These are phyloP conservation scores for Saccharomycopsis fodiens DNA, from an alignment of 805 yeast genomes.

Conservation along the genomic window DNA sequence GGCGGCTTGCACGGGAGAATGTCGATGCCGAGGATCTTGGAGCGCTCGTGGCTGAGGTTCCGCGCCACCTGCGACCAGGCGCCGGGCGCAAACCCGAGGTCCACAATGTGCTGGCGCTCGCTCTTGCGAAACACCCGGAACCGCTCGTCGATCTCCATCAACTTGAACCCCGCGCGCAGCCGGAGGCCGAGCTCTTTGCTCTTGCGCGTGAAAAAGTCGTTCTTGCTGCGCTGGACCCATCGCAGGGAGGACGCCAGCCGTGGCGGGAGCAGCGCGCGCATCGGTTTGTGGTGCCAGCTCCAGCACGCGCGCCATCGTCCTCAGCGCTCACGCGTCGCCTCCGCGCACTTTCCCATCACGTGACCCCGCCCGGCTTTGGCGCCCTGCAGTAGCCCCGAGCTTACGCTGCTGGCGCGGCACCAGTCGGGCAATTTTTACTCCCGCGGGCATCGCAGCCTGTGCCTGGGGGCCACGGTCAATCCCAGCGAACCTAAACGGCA, in stretches of 20 bases:
- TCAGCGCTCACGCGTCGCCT: neutral
- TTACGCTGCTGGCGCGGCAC: too few relatives aligned
- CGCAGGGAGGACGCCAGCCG: slow-evolving; percentile 24
- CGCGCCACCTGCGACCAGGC: slow-evolving; percentile 88
- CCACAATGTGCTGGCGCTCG: slow-evolving; percentile 51
- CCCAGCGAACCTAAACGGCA: too few relatives aligned
- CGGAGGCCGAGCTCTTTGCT: slow-evolving; percentile 57
- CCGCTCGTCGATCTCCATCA: slow-evolving; percentile 64
- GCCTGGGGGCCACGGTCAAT: too few relatives aligned
- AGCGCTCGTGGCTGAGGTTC: slow-evolving; percentile 28
- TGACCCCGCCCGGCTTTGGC: neutral
- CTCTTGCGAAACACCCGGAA: slow-evolving; percentile 42
- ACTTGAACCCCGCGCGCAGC: slow-evolving; percentile 89
- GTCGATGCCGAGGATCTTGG: slow-evolving; percentile 71
- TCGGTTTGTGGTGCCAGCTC: neutral
- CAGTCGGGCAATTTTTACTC: too few relatives aligned
- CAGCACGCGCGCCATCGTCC: too few relatives aligned
- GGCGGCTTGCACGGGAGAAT: slow-evolving; percentile 76
- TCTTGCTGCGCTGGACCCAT: slow-evolving; percentile 69
- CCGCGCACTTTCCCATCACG: neutral
- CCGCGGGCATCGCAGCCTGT: too few relatives aligned
- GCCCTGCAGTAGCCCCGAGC: too few relatives aligned
- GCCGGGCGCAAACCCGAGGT: slow-evolving; percentile 90
- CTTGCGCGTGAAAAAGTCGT: slow-evolving; percentile 57
- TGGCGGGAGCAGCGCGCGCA: neutral